phyloP scores from a whole-genome alignment of 2,329 filamentous ascomycete species.

The Colletotrichum cordylinicola region DNA sequence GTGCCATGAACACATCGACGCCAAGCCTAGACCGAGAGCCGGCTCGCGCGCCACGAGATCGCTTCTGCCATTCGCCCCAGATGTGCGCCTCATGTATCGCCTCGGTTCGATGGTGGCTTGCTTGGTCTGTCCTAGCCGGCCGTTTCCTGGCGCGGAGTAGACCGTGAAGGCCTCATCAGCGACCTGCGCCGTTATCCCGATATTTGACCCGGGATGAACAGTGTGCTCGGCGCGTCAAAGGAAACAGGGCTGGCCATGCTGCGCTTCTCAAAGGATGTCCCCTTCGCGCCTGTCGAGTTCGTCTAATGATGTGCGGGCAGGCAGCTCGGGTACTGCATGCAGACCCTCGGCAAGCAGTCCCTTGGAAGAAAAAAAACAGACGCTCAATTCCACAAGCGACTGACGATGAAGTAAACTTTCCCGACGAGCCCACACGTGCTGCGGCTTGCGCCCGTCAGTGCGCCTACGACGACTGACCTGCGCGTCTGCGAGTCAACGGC shows the following conservation, averaged over 20 bases:
- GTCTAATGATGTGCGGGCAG: conserved; percentile 2
- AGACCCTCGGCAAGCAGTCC: conserved; percentile 7
- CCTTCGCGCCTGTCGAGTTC: conserved; percentile 3
- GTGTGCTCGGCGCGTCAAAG: neutral
- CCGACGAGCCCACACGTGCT: conserved; percentile 3
- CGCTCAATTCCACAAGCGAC: neutral
- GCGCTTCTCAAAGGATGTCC: neutral
- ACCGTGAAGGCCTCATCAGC: neutral
- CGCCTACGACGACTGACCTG: neutral
- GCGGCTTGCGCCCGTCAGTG: conserved; percentile 17
- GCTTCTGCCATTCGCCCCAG: neutral
- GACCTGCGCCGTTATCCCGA: neutral
- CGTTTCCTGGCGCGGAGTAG: neutral
- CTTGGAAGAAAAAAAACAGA: neutral
- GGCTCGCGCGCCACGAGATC: conserved; percentile 8
- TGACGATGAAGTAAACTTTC: conserved; percentile 14
- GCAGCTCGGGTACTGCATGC: conserved; percentile 1
- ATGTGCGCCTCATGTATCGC: neutral
- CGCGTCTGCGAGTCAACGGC: conserved; percentile 21
- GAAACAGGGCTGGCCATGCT: conserved; percentile 14
- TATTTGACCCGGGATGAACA: neutral
- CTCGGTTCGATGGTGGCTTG: neutral
- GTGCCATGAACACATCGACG: neutral
- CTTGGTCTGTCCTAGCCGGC: neutral
- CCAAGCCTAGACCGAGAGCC: neutral